Percentiles rank a stretch among this genome's conserved stretches.
These are phyloP conservation scores for Dunaliella primolecta DNA, from an alignment of 139 green algal species.

Conservation along the genomic window DNA sequence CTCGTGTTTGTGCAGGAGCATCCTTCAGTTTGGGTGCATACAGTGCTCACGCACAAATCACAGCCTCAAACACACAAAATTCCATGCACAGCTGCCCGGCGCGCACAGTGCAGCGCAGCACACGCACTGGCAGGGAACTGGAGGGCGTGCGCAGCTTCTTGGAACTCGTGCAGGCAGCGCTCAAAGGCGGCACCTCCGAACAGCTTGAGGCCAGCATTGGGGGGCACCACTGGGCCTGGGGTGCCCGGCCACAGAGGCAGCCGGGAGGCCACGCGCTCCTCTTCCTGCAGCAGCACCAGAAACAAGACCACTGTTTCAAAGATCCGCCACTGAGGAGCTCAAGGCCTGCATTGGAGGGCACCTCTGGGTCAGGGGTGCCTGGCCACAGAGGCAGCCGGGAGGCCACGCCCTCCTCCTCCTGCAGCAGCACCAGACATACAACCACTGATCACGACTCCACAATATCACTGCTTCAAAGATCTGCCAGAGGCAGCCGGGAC, in stretches of 20 bases:
- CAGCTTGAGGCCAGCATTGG: constrained; percentile 75
- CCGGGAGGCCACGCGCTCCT: constrained; percentile 57
- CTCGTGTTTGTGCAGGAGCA: too few species aligned
- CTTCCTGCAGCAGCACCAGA: too few species aligned
- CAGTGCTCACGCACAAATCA: not conserved
- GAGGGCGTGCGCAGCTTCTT: constrained; percentile 61
- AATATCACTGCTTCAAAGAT: constrained; percentile 87
- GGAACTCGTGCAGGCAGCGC: constrained; percentile 85
- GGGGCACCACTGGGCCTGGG: constrained; percentile 33
- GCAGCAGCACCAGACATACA: too few species aligned
- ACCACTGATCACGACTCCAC: too few species aligned
- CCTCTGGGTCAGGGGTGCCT: constrained; percentile 31
- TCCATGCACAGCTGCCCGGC: not conserved
- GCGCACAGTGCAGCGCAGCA: too few species aligned
- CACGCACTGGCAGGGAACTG: constrained; percentile 71
- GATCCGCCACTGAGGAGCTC: constrained; percentile 87
- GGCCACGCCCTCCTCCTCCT: constrained; percentile 68
- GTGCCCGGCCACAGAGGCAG: constrained; percentile 64
- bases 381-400: constrained; percentile 60
- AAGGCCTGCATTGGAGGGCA: constrained; percentile 67
- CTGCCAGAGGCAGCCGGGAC: constrained; percentile 53
- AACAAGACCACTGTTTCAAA: constrained; percentile 88
- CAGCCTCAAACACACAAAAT: not conserved
- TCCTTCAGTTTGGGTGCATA: too few species aligned
- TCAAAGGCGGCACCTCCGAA: constrained; percentile 92